Base-by-base conservation (phyloP, 2,329 filamentous ascomycete species). In the Diplocarpon mali region DNA sequence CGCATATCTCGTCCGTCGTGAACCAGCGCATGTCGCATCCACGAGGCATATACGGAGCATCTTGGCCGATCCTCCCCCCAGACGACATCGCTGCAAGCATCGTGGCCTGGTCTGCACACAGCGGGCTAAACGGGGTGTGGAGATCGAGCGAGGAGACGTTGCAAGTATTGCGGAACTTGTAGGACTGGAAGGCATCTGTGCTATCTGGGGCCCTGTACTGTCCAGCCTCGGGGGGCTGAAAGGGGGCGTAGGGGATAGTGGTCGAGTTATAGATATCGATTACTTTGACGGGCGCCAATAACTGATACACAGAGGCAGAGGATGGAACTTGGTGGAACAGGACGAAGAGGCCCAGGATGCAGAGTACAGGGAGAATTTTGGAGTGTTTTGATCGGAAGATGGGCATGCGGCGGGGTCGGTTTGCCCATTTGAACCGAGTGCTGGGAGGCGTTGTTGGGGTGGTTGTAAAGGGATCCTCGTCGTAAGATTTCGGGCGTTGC, bases 21-120 rank as follows among this genome's bases (percentile, higher is more conserved):
- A 67, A 69, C 69, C 67, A 72, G 11, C 62, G 60, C 65, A 71
- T 69, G 45, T 69, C 67, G 41, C 69, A 72, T 14, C 57, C 64
- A 32, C 65, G 60, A 37, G 68, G 65, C 52, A 67, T 62, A 49
- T 67, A 71, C 0, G 67, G 67, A 16, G 67, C 62, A 51, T 71
- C 65, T 34, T 62, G 58, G 1, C 68, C 68, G 42, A 69, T 64
- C 1, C 68, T 62, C 7, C 69, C 69, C 9, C 68, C 68, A 4
- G 61, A 63, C 1, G 52, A 50, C 57, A 59, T 59, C 0, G 55
- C 57, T 17, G 51, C 56, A 1, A 71, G 53, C 57, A 70, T 61
- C 4, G 62, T 61, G 13, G 46, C 44, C 29, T 64, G 59, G 42
- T 62, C 57, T 1, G 39, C 41, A 42, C 69, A 71, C 3, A 68